Conservation (phyloP, 805 yeast genomes). For the Metschnikowia lochheadii region DNA sequence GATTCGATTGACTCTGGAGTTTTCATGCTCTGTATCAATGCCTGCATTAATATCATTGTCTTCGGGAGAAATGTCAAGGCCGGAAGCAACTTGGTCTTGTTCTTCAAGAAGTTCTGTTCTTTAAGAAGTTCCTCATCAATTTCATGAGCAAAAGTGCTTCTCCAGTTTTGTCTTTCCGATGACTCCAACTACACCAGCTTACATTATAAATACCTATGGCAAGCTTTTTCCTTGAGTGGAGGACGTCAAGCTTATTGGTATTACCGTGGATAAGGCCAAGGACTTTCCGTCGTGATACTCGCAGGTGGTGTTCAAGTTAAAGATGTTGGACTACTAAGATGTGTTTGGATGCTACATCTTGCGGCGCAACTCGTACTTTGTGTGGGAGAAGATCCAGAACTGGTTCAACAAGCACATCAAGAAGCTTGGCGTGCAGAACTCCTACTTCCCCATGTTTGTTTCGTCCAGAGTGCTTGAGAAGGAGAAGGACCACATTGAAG, state of each 20-base stretch:
- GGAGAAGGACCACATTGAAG: slow-evolving; percentile 98
- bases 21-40: too few relatives aligned
- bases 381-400: slow-evolving; percentile 92
- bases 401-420: slow-evolving; percentile 83
- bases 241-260: slow-evolving; percentile 91
- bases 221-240: slow-evolving; percentile 33
- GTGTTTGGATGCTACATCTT: slow-evolving; percentile 98
- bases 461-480: slow-evolving; percentile 88
- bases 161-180: too few relatives aligned
- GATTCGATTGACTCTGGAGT: too few relatives aligned
- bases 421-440: slow-evolving; percentile 84
- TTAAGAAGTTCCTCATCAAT: too few relatives aligned
- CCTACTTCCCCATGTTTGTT: slow-evolving; percentile 98
- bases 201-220: too few relatives aligned
- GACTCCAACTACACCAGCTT: too few relatives aligned
- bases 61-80: too few relatives aligned
- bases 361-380: slow-evolving; percentile 89
- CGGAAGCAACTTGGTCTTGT: too few relatives aligned
- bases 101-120: too few relatives aligned
- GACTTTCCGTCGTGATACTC: slow-evolving; percentile 98
- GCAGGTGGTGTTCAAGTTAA: slow-evolving; percentile 93
- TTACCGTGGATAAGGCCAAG: slow-evolving; percentile 85
- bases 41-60: too few relatives aligned
- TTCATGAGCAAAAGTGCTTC: too few relatives aligned
- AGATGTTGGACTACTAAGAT: slow-evolving; percentile 97